phyloP scores from a whole-genome alignment of 257 asterid genomes.

The Solanum bulbocastanum region DNA sequence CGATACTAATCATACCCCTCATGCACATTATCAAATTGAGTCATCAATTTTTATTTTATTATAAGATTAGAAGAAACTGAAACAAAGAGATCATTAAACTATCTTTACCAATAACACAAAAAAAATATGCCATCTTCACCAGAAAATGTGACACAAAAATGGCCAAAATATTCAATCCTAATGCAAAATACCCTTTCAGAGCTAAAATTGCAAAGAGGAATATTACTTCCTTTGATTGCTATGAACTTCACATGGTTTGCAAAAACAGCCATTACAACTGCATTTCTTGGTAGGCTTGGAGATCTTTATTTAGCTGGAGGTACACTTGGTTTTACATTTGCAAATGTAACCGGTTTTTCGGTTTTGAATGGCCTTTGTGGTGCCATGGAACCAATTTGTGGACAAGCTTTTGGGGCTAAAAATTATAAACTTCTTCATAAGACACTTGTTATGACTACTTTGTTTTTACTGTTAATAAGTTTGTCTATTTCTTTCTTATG shows the following conservation, averaged over 20 bases:
- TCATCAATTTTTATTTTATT: neutral
- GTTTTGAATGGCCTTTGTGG: conserved; percentile 59
- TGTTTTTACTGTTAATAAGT: conserved; percentile 26
- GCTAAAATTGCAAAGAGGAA: conserved; percentile 49
- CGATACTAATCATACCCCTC: conserved; percentile 19
- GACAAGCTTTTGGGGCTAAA: conserved; percentile 83
- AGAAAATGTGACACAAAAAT: conserved; percentile 1
- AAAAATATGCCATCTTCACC: neutral
- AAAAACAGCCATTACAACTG: conserved; percentile 67
- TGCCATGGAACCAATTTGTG: conserved; percentile 95
- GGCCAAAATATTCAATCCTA: neutral
- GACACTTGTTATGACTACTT: conserved; percentile 52
- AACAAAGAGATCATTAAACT: neutral
- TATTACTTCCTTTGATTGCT: conserved; percentile 42
- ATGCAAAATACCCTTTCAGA: conserved; percentile 26
- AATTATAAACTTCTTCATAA: conserved; percentile 72
- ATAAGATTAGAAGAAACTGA: neutral
- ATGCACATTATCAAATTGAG: neutral
- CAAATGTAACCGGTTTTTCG: conserved; percentile 74
- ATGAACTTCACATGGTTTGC: conserved; percentile 81
- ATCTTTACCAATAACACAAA: neutral
- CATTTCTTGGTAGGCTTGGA: conserved; percentile 64
- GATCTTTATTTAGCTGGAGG: conserved; percentile 67
- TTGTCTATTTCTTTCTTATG: conserved; percentile 57
- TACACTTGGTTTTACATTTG: conserved; percentile 65